Evolutionary conservation across 306 rosid genomes (phyloP).

Genomic region (Neltuma alba): DNA sequence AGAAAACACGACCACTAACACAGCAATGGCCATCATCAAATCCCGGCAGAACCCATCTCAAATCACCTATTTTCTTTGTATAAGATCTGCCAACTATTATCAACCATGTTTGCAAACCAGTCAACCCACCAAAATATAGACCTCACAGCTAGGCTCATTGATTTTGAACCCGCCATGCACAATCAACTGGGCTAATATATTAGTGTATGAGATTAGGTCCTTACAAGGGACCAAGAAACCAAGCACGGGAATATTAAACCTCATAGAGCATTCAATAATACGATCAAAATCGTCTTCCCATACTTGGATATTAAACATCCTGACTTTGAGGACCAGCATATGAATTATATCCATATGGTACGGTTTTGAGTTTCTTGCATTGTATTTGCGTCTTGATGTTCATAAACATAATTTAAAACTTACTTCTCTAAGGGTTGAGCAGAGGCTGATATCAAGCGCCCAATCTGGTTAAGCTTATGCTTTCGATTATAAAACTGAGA

Average conservation of each 20-base stretch:
- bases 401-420: not conserved
- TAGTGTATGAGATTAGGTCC: not conserved
- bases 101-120: not conserved
- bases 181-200: not conserved
- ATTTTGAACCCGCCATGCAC: not conserved
- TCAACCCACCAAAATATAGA: not conserved
- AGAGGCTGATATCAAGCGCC: not conserved
- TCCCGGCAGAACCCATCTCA: no score
- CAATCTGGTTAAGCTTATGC: constrained; percentile 1
- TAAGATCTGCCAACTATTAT: no score
- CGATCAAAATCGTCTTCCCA: not conserved
- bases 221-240: not conserved
- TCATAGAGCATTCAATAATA: not conserved
- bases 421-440: not conserved
- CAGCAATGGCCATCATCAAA: no score
- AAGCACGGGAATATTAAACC: not conserved
- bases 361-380: constrained; percentile 1
- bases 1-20: no score
- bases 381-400: not conserved
- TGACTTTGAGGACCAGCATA: not conserved
- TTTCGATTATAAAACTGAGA: not conserved
- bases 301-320: not conserved
- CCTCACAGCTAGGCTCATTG: not conserved
- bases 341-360: not conserved
- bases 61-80: no score